Evolutionary conservation across 176 grass and related monocot genomes (phyloP).

Genomic region (Pontederia crassipes): DNA sequence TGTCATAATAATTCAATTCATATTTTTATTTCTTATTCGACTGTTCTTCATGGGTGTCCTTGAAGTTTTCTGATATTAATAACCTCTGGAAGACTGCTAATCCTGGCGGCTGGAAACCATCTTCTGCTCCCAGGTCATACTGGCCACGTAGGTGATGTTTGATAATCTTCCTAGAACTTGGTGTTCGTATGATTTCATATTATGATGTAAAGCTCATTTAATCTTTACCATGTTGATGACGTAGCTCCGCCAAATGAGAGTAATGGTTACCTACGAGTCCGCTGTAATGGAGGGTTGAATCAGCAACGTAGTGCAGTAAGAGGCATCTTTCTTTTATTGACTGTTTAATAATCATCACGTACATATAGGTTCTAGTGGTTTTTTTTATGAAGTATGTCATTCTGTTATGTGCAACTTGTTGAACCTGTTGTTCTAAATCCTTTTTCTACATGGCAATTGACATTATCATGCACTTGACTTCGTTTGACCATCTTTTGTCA

Average conservation of each 20-base stretch:
- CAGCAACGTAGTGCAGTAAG: constrained; percentile 93
- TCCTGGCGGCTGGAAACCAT: constrained; percentile 87
- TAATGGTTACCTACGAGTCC: constrained; percentile 77
- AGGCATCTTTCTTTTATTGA: constrained; percentile 17
- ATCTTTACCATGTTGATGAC: constrained; percentile 4
- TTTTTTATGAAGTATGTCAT: too few relatives aligned
- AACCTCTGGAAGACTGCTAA: constrained; percentile 76
- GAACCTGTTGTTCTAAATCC: too few relatives aligned
- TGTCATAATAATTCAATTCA: background rate
- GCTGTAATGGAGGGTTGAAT: constrained; percentile 94
- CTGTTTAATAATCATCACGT: background rate
- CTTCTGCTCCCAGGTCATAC: constrained; percentile 71
- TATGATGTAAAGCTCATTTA: background rate
- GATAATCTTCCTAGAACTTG: constrained; percentile 2
- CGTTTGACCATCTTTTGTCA: too few relatives aligned
- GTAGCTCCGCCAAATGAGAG: constrained; percentile 71
- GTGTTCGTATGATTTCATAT: background rate
- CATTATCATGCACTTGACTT: too few relatives aligned
- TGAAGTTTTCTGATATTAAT: constrained; percentile 65
- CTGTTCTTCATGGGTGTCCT: background rate
- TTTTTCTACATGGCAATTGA: too few relatives aligned
- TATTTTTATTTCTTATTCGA: background rate
- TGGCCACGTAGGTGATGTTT: constrained; percentile 58
- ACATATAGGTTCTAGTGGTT: background rate
- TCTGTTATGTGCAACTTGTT: too few relatives aligned